Evolutionary conservation across 31 red algal species (phyloP).

Genomic region (Porphyra umbilicalis): DNA sequence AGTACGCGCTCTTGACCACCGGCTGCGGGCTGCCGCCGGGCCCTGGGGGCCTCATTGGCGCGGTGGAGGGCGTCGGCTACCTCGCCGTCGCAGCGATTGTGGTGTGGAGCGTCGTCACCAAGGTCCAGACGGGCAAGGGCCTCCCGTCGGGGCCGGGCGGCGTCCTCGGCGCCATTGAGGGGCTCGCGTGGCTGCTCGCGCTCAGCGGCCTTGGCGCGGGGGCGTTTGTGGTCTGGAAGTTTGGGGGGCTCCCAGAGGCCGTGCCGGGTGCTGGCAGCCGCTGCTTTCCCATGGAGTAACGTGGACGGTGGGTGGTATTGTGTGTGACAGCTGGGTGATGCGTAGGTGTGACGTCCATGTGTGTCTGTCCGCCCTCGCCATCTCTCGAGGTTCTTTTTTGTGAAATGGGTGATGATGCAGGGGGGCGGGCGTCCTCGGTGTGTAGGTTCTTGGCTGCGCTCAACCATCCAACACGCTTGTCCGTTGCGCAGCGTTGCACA

Average conservation of each 20-base stretch:
- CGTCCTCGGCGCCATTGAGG: conserved; percentile 45
- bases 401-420: too few species aligned
- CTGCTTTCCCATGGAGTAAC: conserved; percentile 19
- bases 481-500: too few species aligned
- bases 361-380: too few species aligned
- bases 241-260: conserved; percentile 21
- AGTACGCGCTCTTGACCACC: conserved; percentile 24
- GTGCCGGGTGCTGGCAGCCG: conserved; percentile 14
- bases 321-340: too few species aligned
- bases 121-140: conserved; percentile 33
- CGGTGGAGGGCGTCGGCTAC: conserved; percentile 42
- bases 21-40: conserved; percentile 55
- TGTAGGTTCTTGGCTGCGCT: too few species aligned
- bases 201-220: conserved; percentile 2
- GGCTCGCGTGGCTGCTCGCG: conserved; percentile 21
- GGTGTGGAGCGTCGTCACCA: conserved; percentile 6
- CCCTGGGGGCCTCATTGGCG: conserved; percentile 30
- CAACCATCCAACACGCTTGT: too few species aligned
- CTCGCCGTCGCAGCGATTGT: conserved; percentile 26
- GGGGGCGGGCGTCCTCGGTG: too few species aligned
- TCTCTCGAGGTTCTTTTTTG: too few species aligned
- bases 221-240: conserved; percentile 22
- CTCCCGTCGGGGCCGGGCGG: conserved; percentile 28
- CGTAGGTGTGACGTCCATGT: too few species aligned
- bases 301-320: too few species aligned